phyloP scores from a whole-genome alignment of 805 yeast genomes.

The Candida qinlingensis region DNA sequence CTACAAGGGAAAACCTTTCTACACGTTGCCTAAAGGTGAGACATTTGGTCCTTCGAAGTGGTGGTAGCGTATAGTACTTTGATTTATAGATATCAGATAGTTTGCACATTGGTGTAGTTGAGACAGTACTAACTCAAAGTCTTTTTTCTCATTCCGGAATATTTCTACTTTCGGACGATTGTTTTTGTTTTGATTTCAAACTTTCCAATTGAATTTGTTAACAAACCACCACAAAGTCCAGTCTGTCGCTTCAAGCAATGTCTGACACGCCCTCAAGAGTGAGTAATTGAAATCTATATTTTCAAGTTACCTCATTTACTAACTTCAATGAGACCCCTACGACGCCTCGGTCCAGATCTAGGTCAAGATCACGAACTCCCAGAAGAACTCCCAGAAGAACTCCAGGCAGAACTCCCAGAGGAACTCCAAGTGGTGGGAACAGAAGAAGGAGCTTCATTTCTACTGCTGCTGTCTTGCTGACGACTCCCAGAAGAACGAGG shows the following conservation, averaged over 20 bases:
- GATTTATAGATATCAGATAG: too few relatives aligned
- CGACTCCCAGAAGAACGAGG: conserved; percentile 19
- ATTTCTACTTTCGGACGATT: too few relatives aligned
- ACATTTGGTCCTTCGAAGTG: conserved; percentile 7
- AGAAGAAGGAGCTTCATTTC: conserved; percentile 21
- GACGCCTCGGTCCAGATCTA: conserved; percentile 2
- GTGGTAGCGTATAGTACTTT: not conserved
- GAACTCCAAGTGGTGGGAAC: conserved; percentile 18
- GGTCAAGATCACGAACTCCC: not conserved
- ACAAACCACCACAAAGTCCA: not conserved
- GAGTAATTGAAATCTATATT: not conserved
- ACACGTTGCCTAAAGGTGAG: conserved; percentile 31
- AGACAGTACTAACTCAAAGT: too few relatives aligned
- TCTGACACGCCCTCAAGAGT: conserved; percentile 5
- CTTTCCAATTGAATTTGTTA: too few relatives aligned
- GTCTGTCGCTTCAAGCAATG: not conserved
- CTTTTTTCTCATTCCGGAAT: too few relatives aligned
- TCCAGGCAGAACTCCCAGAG: conserved; percentile 9
- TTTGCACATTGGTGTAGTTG: too few relatives aligned
- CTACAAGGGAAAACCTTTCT: conserved; percentile 28
- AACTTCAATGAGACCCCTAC: not conserved
- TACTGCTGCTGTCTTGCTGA: conserved; percentile 15
- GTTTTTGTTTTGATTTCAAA: not conserved
- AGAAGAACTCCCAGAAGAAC: conserved; percentile 9
- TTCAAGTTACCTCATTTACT: not conserved